A percentile compares a stretch with the other conserved stretches of the same genome.
These are phyloP conservation scores for Xylariaceae sp. DNA, from an alignment of 2,329 filamentous ascomycete species.

Conservation along the genomic window DNA sequence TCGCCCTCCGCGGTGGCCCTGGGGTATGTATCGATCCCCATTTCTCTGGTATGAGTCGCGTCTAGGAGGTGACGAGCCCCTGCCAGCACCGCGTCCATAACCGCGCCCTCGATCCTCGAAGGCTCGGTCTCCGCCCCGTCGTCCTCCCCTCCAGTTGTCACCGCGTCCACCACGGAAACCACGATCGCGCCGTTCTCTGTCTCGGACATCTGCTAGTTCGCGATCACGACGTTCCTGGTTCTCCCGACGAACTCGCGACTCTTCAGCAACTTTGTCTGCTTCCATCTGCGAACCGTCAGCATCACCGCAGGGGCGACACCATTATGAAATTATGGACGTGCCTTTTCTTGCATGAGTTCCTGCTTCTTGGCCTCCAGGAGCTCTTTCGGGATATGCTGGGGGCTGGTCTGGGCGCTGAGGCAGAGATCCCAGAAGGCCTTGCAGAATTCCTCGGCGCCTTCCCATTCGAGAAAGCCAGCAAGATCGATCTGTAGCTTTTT, in stretches of 20 bases:
- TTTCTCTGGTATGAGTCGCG: slow-evolving; percentile 26
- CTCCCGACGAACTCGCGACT: slow-evolving; percentile 63
- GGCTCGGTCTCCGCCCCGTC: slow-evolving; percentile 44
- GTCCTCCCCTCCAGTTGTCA: slow-evolving; percentile 44
- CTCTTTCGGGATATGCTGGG: slow-evolving; percentile 89
- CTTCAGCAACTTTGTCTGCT: slow-evolving; percentile 73
- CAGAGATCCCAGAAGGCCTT: slow-evolving; percentile 90
- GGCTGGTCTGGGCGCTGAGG: slow-evolving; percentile 79
- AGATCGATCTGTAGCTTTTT: slow-evolving; percentile 72
- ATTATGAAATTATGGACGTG: slow-evolving; percentile 30
- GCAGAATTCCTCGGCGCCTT: slow-evolving; percentile 80
- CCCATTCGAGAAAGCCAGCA: slow-evolving; percentile 89
- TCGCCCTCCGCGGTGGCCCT: slow-evolving; percentile 34
- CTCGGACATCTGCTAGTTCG: slow-evolving; percentile 60
- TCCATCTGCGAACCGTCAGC: slow-evolving; percentile 51
- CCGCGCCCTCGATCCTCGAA: slow-evolving; percentile 37
- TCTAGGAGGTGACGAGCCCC: slow-evolving; percentile 36
- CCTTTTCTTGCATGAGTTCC: slow-evolving; percentile 92
- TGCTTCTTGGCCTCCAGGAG: slow-evolving; percentile 92
- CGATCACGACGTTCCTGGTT: slow-evolving; percentile 64
- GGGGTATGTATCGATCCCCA: slow-evolving; percentile 43
- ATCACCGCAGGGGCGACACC: slow-evolving; percentile 1
- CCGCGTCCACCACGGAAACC: slow-evolving; percentile 42
- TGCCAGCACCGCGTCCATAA: slow-evolving; percentile 38
- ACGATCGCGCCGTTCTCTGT: slow-evolving; percentile 52